These are phyloP conservation scores for Cytospora piceicola DNA, from an alignment of 2,329 filamentous ascomycete genomes.

Conservation along the genomic window DNA sequence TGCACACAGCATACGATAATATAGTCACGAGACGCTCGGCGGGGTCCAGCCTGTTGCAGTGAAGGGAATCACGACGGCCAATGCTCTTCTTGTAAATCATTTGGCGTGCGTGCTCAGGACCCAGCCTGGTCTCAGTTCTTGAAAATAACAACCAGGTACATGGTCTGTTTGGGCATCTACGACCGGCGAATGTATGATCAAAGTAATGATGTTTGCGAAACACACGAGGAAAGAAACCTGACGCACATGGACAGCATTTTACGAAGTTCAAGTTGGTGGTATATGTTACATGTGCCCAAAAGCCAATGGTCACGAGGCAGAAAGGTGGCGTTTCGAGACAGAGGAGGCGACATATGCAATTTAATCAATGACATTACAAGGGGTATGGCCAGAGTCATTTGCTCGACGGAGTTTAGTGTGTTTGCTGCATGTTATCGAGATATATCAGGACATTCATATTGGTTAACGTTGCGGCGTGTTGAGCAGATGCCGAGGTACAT, in stretches of 20 bases:
- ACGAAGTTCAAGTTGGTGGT: not conserved
- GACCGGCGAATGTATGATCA: slow-evolving; percentile 17
- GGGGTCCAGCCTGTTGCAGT: not conserved
- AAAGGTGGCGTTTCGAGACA: not conserved
- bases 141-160: slow-evolving; percentile 6
- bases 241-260: slow-evolving; percentile 9
- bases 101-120: not conserved
- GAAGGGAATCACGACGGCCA: not conserved
- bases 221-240: not conserved
- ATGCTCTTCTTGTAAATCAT: slow-evolving; percentile 16
- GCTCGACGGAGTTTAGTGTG: not conserved
- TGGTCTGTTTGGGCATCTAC: slow-evolving; percentile 10
- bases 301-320: not conserved
- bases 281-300: slow-evolving; percentile 1
- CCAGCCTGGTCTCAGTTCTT: slow-evolving; percentile 1
- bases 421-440: not conserved
- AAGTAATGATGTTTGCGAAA: slow-evolving; percentile 19
- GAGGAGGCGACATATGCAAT: not conserved
- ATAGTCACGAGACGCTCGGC: not conserved
- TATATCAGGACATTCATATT: not conserved
- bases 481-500: not conserved
- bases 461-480: not conserved
- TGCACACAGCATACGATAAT: not conserved
- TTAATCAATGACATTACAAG: slow-evolving; percentile 22
- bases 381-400: not conserved